phyloP scores from a whole-genome alignment of 495 filamentous ascomycete genomes.

The Elaphomyces granulatus region DNA sequence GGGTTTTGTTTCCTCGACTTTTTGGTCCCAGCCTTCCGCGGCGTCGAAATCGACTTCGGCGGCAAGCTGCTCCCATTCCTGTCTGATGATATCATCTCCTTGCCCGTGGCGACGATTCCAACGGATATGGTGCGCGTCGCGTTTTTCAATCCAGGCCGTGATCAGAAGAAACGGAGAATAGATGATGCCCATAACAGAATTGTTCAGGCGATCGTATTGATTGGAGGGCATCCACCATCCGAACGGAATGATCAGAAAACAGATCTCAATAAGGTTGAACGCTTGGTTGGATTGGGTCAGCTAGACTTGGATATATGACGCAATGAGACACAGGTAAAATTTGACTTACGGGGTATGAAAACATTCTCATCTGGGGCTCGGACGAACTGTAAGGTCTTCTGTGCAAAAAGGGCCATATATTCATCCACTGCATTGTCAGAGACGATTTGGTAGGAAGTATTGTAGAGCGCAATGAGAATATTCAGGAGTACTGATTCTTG shows the following conservation, averaged over 20 bases:
- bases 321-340: not conserved
- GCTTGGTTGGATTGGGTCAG: conserved; percentile 16
- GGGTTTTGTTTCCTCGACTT: conserved; percentile 54
- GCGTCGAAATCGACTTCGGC: conserved; percentile 59
- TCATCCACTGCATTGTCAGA: conserved; percentile 90
- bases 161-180: conserved; percentile 76
- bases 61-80: conserved; percentile 86
- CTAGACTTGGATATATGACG: not conserved
- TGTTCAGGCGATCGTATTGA: conserved; percentile 65
- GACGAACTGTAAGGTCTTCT: conserved; percentile 91
- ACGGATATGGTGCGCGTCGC: conserved; percentile 49
- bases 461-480: conserved; percentile 92
- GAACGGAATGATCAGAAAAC: conserved; percentile 63
- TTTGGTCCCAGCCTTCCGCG: conserved; percentile 70
- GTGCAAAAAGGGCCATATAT: conserved; percentile 77
- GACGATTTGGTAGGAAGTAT: conserved; percentile 90
- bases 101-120: conserved; percentile 66
- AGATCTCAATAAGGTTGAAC: conserved; percentile 85
- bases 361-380: conserved; percentile 97
- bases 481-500: conserved; percentile 56
- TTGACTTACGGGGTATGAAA: conserved; percentile 60
- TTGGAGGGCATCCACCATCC: conserved; percentile 82
- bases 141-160: conserved; percentile 61
- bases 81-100: conserved; percentile 72
- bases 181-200: conserved; percentile 69